Evolutionary conservation across 345 rosid species (phyloP), one percentile per base, ranked within the genome.

Genomic region (Euphorbia pulcherrima): DNA sequence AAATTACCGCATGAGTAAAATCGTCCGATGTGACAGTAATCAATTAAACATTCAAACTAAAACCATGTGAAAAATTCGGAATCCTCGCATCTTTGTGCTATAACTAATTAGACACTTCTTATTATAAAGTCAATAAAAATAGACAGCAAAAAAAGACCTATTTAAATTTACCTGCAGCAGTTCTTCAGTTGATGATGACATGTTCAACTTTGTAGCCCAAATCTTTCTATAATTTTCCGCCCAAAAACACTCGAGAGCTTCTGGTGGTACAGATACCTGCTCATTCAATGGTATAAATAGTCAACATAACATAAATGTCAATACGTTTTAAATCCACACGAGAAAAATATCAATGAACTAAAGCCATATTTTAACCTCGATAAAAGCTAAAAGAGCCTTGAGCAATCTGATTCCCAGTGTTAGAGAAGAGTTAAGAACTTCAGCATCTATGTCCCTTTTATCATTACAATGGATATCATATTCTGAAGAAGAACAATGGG

Each of bases 201-300:
- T 70, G 51, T 80, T 79, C 84, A 95, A 72, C 73, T 81, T 90
- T 72, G 68, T 72, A 41, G 82, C 90, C 94, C 89, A 87, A 29
- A 24, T 62, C 78, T 79, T 86, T 68, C 91, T 77, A 60, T 23
- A 55, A 57, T 75, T 83, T 55, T 82, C 96, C 17, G 74, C 83
- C 98, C 99, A 95, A 71, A 74, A 82, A 61, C 87, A 74, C 70
- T 90, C 88, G 48, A 83, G 75, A 66, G 96, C 99, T 83, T 92
- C 98, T 30, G 82, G 79, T 24, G 91, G 94, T 77, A 90, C 71
- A 76, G 80, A 81, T 24, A 72, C 92, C 99, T 95, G 83, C 67
- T 64, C 67, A 74, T 67, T 40, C 63, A 50, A 61, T 67, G 33
- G 55, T 41, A 16, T 18, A 67, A 27, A 21, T 21, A 21, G 23